Evolutionary conservation across 768 basidiomycete genomes (phyloP).

Genomic region (Lyophyllum shimeji): DNA sequence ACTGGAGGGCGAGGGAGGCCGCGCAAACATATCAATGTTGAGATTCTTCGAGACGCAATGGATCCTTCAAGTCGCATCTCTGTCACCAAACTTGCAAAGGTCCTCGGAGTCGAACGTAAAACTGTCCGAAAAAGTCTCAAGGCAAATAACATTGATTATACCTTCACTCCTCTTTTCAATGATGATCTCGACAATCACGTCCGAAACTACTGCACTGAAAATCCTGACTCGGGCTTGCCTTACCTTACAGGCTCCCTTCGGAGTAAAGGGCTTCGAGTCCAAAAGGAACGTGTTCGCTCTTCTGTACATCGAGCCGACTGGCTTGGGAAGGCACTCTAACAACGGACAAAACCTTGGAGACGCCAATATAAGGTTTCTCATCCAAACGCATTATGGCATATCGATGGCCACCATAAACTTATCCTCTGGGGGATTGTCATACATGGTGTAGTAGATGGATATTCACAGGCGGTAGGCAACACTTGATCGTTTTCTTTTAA

Average conservation of each 20-base stretch:
- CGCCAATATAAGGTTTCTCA: constrained; percentile 18
- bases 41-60: neutral
- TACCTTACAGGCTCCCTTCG: constrained; percentile 29
- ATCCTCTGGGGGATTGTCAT: constrained; percentile 29
- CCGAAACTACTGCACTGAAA: constrained; percentile 17
- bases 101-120: neutral
- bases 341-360: constrained; percentile 15
- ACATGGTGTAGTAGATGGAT: constrained; percentile 25
- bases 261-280: constrained; percentile 23
- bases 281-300: constrained; percentile 16
- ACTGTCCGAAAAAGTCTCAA: neutral
- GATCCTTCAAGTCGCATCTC: neutral
- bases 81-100: neutral
- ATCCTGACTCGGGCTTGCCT: constrained; percentile 22
- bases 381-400: constrained; percentile 31
- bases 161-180: constrained; percentile 2
- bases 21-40: neutral
- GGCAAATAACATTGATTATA: neutral
- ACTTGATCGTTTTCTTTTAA: no score
- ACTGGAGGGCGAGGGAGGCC: constrained; percentile 1
- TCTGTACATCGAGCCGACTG: constrained; percentile 26
- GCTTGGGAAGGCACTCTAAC: constrained; percentile 20
- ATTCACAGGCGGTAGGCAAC: constrained; percentile 21
- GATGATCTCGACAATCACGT: neutral
- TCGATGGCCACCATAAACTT: constrained; percentile 36